Percentiles rank a stretch among this genome's conserved stretches.
Evolutionary conservation across 768 basidiomycete genomes (phyloP).

Genomic region (Psilocybe cubensis): DNA sequence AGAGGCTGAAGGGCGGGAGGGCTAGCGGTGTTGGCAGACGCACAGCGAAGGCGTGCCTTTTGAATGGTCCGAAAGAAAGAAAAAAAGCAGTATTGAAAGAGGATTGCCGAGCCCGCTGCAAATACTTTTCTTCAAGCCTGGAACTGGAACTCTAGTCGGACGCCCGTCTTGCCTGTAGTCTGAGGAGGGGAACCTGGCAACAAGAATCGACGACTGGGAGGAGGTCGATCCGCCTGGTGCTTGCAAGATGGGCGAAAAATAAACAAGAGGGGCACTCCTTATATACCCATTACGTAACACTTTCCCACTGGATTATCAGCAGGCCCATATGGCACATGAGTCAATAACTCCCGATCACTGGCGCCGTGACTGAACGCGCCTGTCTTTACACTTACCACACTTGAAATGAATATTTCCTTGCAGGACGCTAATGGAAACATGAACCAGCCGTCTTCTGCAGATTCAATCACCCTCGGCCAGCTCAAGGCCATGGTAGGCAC

Average conservation of each 20-base stretch:
- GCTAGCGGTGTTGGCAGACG: constrained; percentile 62
- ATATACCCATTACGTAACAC: constrained; percentile 38
- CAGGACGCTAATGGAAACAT: constrained; percentile 23
- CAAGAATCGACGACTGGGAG: constrained; percentile 51
- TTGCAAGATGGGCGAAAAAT: constrained; percentile 31
- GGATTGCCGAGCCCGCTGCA: constrained; percentile 35
- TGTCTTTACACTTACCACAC: background rate
- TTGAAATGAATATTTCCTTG: constrained; percentile 19
- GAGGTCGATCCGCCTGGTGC: constrained; percentile 54
- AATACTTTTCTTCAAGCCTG: constrained; percentile 23
- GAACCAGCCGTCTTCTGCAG: constrained; percentile 28
- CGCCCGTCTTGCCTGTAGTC: constrained; percentile 49
- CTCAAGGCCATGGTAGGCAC: constrained; percentile 73
- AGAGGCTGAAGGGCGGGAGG: constrained; percentile 38
- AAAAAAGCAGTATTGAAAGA: constrained; percentile 33
- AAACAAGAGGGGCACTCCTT: constrained; percentile 20
- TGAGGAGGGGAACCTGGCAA: constrained; percentile 42
- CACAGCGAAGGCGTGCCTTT: constrained; percentile 96
- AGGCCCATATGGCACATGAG: background rate
- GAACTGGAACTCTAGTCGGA: constrained; percentile 28
- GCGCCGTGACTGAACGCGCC: background rate
- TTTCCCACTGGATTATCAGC: constrained; percentile 2
- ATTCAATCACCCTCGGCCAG: constrained; percentile 81
- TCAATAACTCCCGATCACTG: too few species aligned
- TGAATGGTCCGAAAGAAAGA: constrained; percentile 42